phyloP scores from a whole-genome alignment of 2,329 filamentous ascomycete species.

The Akanthomyces lecanii region DNA sequence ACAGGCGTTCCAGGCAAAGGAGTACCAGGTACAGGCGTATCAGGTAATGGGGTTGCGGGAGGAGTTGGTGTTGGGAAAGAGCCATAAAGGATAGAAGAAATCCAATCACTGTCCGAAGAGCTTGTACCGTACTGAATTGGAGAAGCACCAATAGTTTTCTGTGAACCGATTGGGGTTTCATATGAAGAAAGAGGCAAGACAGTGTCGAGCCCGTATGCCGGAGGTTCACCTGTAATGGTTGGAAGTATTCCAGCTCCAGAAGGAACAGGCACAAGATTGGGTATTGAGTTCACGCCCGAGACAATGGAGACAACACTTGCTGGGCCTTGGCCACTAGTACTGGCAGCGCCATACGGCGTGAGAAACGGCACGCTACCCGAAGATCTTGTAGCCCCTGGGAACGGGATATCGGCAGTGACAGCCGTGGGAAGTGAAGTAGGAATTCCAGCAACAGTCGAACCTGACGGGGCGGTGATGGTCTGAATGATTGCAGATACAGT shows the following conservation, averaged over 20 bases:
- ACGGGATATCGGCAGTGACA: conserved; percentile 4
- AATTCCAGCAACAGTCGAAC: not conserved
- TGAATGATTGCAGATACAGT: conserved; percentile 6
- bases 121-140: not conserved
- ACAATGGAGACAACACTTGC: not conserved
- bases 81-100: conserved; percentile 15
- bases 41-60: conserved; percentile 24
- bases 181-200: not conserved
- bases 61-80: conserved; percentile 30
- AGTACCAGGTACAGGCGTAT: conserved; percentile 2
- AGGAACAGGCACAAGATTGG: not conserved
- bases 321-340: not conserved
- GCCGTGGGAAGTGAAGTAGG: not conserved
- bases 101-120: conserved; percentile 12
- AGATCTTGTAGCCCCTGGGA: not conserved
- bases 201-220: conserved; percentile 9
- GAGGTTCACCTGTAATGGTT: conserved; percentile 1
- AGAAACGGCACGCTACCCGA: not conserved
- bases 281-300: conserved; percentile 6
- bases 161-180: not conserved
- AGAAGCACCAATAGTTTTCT: not conserved
- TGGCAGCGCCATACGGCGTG: not conserved
- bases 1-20: not conserved
- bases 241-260: not conserved
- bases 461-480: conserved; percentile 4